Evolutionary conservation across 192 early-diverging fungal species (phyloP).

Genomic region (Ramicandelaber brevisporus): DNA sequence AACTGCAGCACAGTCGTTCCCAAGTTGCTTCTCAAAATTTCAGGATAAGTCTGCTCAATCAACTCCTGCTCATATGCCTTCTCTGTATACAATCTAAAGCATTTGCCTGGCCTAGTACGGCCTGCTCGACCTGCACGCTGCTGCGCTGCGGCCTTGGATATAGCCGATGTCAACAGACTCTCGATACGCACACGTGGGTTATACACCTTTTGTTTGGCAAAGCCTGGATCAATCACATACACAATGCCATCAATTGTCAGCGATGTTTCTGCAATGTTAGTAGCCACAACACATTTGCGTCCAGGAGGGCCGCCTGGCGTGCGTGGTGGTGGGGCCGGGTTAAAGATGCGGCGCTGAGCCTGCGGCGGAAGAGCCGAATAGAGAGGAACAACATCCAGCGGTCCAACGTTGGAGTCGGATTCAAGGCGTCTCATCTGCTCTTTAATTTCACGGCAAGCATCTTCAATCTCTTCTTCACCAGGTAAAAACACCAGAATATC

Average conservation of each 20-base stretch:
- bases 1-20: conserved; percentile 70
- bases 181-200: conserved; percentile 97
- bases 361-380: conserved; percentile 87
- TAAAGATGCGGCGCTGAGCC: conserved; percentile 89
- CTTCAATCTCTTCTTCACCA: conserved; percentile 98
- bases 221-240: conserved; percentile 91
- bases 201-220: conserved; percentile 88
- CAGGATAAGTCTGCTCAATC: conserved; percentile 83
- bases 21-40: conserved; percentile 70
- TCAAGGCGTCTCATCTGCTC: conserved; percentile 47
- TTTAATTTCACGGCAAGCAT: conserved; percentile 34
- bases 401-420: conserved; percentile 25
- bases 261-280: conserved; percentile 97
- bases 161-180: conserved; percentile 74
- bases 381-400: conserved; percentile 71
- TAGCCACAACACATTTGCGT: conserved; percentile 87
- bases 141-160: conserved; percentile 80
- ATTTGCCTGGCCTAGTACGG: conserved; percentile 84
- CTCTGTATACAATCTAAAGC: conserved; percentile 84
- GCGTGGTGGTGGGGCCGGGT: conserved; percentile 52
- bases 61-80: conserved; percentile 84
- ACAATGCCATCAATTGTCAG: conserved; percentile 94
- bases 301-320: too few species aligned
- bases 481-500: conserved; percentile 92
- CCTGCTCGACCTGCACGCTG: conserved; percentile 96